Conservation (phyloP, 139 green algal species). For the Picochlorum sp. region DNA sequence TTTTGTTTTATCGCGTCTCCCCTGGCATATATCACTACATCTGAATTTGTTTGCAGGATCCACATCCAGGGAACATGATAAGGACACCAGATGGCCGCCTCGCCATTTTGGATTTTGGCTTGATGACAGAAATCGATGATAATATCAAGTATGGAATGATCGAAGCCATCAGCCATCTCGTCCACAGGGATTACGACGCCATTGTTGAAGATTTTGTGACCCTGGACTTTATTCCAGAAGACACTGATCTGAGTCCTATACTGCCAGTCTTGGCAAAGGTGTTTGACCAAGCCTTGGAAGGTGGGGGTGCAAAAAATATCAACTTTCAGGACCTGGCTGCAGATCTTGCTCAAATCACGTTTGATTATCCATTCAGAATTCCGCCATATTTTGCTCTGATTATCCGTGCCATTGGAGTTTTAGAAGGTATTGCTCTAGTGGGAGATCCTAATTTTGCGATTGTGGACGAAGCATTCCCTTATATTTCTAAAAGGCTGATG, state of each 20-base stretch:
- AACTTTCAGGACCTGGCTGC: conserved; percentile 96
- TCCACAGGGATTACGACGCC: conserved; percentile 95
- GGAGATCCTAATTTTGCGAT: conserved; percentile 84
- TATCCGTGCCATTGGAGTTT: conserved; percentile 82
- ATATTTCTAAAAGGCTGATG: conserved; percentile 86
- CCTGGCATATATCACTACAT: background rate
- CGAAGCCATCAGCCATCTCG: conserved; percentile 94
- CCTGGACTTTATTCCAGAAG: conserved; percentile 92
- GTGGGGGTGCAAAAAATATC: conserved; percentile 89
- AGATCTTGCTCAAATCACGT: conserved; percentile 97
- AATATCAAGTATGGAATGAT: conserved; percentile 98
- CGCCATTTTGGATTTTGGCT: conserved; percentile 94
- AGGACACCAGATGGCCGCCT: conserved; percentile 90
- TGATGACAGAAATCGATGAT: conserved; percentile 73
- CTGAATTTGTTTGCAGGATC: conserved; percentile 32
- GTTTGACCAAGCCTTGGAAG: conserved; percentile 75
- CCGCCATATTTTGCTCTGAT: conserved; percentile 91
- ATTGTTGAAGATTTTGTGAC: conserved; percentile 97
- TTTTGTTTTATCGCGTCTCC: background rate
- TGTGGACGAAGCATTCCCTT: conserved; percentile 97
- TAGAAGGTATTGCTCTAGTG: conserved; percentile 72
- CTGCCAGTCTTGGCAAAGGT: conserved; percentile 80
- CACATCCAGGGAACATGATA: conserved; percentile 88
- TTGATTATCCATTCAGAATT: conserved; percentile 91
- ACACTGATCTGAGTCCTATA: conserved; percentile 89